phyloP scores from a whole-genome alignment of 371 early-diverging fungal genomes.

The Mucor irregularis region DNA sequence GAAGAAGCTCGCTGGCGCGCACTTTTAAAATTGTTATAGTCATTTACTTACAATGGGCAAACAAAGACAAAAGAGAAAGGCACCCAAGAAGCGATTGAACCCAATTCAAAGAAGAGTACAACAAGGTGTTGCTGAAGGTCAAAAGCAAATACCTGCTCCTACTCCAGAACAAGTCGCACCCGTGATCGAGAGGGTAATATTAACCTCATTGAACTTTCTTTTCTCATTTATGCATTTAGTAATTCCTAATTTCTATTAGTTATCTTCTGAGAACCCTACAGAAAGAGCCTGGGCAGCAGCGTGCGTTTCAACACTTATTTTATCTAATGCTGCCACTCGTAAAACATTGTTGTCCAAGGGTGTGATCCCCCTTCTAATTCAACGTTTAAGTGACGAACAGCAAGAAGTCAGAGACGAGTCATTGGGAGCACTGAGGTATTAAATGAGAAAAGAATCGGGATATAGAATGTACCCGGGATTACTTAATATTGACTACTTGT shows the following conservation, averaged over 20 bases:
- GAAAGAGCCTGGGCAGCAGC: conserved; percentile 92
- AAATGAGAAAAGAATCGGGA: not conserved
- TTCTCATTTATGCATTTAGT: conserved; percentile 4
- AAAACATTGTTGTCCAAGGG: conserved; percentile 73
- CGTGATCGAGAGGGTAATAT: conserved; percentile 58
- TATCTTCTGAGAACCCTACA: conserved; percentile 61
- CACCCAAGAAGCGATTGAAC: conserved; percentile 26
- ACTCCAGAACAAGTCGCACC: conserved; percentile 51
- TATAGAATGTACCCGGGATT: not conserved
- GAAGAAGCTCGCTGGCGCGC: too few relatives aligned
- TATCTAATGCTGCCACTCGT: conserved; percentile 62
- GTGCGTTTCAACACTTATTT: conserved; percentile 76
- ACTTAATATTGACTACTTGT: not conserved
- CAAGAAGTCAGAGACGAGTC: conserved; percentile 78
- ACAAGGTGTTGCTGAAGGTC: conserved; percentile 35
- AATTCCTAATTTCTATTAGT: conserved; percentile 36
- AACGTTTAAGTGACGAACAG: conserved; percentile 66
- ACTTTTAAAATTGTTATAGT: not conserved
- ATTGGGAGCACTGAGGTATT: conserved; percentile 72
- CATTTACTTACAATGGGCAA: conserved; percentile 38
- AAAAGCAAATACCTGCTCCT: conserved; percentile 13
- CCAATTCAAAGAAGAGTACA: conserved; percentile 32
- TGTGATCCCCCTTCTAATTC: conserved; percentile 64
- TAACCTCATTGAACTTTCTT: not conserved
- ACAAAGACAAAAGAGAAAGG: conserved; percentile 29